phyloP scores from a whole-genome alignment of 1,284 basidiomycete genomes.

The Laetiporus sulphureus region DNA sequence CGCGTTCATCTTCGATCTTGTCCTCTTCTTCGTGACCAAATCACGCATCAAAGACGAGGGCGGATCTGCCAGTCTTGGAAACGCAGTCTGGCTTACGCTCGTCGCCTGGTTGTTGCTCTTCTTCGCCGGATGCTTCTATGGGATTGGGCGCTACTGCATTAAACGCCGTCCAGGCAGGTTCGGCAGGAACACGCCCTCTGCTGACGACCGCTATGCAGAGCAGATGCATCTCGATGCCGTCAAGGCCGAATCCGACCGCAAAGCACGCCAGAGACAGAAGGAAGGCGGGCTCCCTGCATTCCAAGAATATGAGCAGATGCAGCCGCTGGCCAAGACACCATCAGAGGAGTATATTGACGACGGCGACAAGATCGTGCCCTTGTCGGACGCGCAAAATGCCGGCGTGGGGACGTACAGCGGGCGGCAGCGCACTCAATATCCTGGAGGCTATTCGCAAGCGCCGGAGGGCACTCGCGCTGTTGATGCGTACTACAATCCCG shows the following conservation, averaged over 20 bases:
- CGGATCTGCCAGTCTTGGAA: constrained; percentile 71
- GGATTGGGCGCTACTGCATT: constrained; percentile 76
- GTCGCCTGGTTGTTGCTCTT: constrained; percentile 79
- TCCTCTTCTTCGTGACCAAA: constrained; percentile 80
- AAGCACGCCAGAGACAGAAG: constrained; percentile 53
- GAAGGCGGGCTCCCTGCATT: constrained; percentile 73
- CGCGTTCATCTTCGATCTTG: constrained; percentile 84
- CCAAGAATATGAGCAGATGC: constrained; percentile 51
- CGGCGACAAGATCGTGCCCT: constrained; percentile 41
- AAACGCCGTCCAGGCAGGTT: constrained; percentile 40
- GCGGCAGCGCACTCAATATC: constrained; percentile 24
- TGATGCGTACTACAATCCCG: constrained; percentile 60
- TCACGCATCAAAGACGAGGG: constrained; percentile 68
- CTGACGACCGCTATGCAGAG: constrained; percentile 40
- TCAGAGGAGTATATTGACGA: constrained; percentile 37
- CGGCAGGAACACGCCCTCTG: constrained; percentile 17
- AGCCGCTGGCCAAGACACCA: constrained; percentile 49
- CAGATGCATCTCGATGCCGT: constrained; percentile 73
- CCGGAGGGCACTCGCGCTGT: constrained; percentile 59
- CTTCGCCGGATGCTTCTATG: constrained; percentile 82
- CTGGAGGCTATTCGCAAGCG: constrained; percentile 57
- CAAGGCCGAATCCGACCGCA: constrained; percentile 76
- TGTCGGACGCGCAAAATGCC: constrained; percentile 14
- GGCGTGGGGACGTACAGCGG: constrained; percentile 15
- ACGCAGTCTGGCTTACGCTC: constrained; percentile 81